These are phyloP conservation scores for Colletotrichum abscissum DNA, from an alignment of 2,329 filamentous ascomycete genomes.

Conservation along the genomic window DNA sequence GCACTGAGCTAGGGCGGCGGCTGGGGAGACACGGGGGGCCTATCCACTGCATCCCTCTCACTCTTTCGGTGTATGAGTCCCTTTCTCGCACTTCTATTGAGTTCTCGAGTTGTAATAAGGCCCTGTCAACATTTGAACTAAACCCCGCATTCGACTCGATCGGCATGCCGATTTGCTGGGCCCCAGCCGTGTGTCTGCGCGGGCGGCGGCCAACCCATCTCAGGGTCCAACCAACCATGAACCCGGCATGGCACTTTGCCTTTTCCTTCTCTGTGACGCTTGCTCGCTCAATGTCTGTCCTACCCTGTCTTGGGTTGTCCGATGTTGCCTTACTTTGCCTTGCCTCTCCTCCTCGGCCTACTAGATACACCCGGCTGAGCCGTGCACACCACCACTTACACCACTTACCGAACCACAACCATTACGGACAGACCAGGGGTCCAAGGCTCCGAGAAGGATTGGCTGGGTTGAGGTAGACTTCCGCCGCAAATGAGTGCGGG, in stretches of 20 bases:
- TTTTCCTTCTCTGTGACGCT: not conserved
- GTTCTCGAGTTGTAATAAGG: conserved; percentile 30
- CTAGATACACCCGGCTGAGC: conserved; percentile 21
- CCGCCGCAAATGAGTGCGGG: not conserved
- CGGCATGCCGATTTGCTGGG: conserved; percentile 25
- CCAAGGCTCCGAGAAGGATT: conserved; percentile 24
- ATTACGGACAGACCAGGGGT: conserved; percentile 30
- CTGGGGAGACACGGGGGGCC: not conserved
- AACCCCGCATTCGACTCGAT: conserved; percentile 31
- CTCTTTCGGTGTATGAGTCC: not conserved
- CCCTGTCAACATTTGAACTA: conserved; percentile 30
- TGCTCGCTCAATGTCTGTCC: not conserved
- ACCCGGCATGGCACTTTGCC: not conserved
- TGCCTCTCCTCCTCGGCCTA: not conserved
- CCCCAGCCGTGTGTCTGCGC: not conserved
- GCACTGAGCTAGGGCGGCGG: not conserved
- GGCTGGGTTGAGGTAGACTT: not conserved
- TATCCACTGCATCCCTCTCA: not conserved
- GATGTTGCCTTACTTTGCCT: not conserved
- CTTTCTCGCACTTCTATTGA: not conserved
- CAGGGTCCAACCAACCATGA: conserved; percentile 35
- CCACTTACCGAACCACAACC: conserved; percentile 1
- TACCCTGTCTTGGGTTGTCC: not conserved
- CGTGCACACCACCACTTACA: conserved; percentile 22
- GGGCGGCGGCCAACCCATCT: conserved; percentile 22